These are phyloP conservation scores for Asterochloris sp. DNA, from an alignment of 139 green algal species.

Conservation along the genomic window DNA sequence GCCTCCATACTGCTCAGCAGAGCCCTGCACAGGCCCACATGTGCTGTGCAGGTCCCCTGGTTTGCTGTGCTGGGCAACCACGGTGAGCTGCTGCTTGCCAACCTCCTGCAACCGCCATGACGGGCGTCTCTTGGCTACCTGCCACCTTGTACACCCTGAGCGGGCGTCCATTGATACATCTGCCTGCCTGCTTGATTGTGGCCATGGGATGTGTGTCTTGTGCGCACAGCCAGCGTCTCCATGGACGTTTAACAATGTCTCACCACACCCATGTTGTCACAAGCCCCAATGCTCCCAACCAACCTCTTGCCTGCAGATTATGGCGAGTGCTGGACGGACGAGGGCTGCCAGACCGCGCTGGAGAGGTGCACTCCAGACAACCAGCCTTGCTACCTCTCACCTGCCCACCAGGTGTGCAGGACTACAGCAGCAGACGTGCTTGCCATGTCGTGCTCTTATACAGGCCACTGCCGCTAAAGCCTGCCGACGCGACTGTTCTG, in stretches of 20 bases:
- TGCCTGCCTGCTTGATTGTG: too few relatives aligned
- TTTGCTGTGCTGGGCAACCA: conserved; percentile 69
- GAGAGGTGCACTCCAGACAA: conserved; percentile 3
- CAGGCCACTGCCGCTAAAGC: not conserved
- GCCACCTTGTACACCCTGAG: too few relatives aligned
- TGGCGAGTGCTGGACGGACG: not conserved
- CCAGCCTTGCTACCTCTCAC: not conserved
- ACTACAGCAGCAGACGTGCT: not conserved
- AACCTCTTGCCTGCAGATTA: not conserved
- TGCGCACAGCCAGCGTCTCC: too few relatives aligned
- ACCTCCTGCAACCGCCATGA: not conserved
- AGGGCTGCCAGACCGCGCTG: not conserved
- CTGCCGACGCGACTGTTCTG: not conserved
- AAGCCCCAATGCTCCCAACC: not conserved
- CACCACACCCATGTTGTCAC: too few relatives aligned
- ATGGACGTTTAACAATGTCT: too few relatives aligned
- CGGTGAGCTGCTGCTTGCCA: conserved; percentile 1
- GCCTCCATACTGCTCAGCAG: not conserved
- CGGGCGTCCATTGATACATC: too few relatives aligned
- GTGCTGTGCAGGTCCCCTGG: conserved; percentile 49
- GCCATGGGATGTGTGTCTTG: too few relatives aligned
- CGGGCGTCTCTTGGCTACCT: not conserved
- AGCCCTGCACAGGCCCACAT: not conserved
- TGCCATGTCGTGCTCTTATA: not conserved
- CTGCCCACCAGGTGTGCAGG: conserved; percentile 1